A percentile compares a stretch with the other conserved stretches of the same genome.
Evolutionary conservation across 1,139 yeast species (phyloP).

Genomic region (Lodderomyces metapsilosis): DNA sequence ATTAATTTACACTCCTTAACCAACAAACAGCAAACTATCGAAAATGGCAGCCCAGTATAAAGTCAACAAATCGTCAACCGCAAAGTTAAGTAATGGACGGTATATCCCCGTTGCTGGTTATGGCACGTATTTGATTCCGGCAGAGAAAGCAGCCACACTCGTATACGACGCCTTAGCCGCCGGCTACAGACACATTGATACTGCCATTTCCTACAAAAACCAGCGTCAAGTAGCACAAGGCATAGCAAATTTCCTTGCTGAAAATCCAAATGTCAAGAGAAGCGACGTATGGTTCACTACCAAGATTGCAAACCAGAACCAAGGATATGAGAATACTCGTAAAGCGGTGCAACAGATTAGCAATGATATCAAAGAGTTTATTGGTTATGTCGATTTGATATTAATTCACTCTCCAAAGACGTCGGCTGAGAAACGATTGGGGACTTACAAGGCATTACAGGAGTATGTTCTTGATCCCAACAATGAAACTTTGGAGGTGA

Average conservation of each 20-base stretch:
- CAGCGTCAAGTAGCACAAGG: slow-evolving; percentile 43
- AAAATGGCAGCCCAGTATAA: too few species aligned
- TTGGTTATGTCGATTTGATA: slow-evolving; percentile 48
- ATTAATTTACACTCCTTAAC: too few species aligned
- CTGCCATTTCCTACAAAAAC: slow-evolving; percentile 47
- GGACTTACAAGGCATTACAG: slow-evolving; percentile 42
- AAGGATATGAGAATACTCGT: slow-evolving; percentile 60
- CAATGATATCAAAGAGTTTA: slow-evolving; percentile 27
- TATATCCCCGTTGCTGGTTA: slow-evolving; percentile 42
- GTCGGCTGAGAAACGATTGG: slow-evolving; percentile 30
- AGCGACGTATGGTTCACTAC: slow-evolving; percentile 47
- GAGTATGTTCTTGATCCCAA: slow-evolving; percentile 30
- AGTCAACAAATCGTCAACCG: slow-evolving; percentile 24
- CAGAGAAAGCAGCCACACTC: slow-evolving; percentile 23
- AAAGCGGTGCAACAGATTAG: slow-evolving; percentile 45
- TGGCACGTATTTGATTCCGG: slow-evolving; percentile 33
- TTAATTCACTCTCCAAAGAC: slow-evolving; percentile 37
- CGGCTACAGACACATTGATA: slow-evolving; percentile 65
- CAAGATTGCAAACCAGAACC: slow-evolving; percentile 58
- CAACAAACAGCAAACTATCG: too few species aligned
- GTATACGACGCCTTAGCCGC: slow-evolving; percentile 46
- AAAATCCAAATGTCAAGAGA: slow-evolving; percentile 30
- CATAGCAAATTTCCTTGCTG: slow-evolving; percentile 42
- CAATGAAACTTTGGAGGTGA: slow-evolving; percentile 28
- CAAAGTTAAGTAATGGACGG: slow-evolving; percentile 36